Percentiles rank a stretch among this genome's conserved stretches.
These are phyloP conservation scores for Malus sylvestris DNA, from an alignment of 306 rosid species.

Conservation along the genomic window DNA sequence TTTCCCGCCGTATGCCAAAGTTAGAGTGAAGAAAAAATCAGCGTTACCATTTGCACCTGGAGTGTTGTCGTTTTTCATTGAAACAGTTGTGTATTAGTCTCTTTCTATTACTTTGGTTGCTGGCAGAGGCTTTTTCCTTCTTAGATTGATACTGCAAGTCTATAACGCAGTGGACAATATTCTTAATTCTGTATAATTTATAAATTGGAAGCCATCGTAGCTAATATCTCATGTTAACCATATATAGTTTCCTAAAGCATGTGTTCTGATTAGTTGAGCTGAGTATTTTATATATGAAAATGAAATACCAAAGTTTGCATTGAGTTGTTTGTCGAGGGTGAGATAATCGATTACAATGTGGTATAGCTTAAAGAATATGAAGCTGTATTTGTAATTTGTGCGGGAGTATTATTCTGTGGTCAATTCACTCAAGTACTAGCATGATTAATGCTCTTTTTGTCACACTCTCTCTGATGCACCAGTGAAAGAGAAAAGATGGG, in stretches of 20 bases:
- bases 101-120: not conserved
- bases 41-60: not conserved
- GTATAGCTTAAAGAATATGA: not conserved
- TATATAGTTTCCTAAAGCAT: not conserved
- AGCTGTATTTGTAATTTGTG: not conserved
- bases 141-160: not conserved
- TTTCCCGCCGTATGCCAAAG: not conserved
- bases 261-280: not conserved
- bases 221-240: not conserved
- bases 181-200: not conserved
- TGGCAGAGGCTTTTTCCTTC: not conserved
- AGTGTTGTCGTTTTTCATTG: not conserved
- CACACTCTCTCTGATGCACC: conserved; percentile 10
- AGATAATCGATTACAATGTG: not conserved
- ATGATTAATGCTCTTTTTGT: conserved; percentile 16
- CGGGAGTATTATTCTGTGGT: not conserved
- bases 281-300: not conserved
- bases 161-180: not conserved
- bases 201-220: not conserved
- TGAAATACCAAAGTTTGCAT: not conserved
- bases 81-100: not conserved
- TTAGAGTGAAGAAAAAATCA: not conserved
- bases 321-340: not conserved
- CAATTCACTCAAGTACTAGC: not conserved
- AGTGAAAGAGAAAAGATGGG: conserved; percentile 99